phyloP scores from a whole-genome alignment of 805 yeast species.

The Zygosaccharomyces kombuchaensis region DNA sequence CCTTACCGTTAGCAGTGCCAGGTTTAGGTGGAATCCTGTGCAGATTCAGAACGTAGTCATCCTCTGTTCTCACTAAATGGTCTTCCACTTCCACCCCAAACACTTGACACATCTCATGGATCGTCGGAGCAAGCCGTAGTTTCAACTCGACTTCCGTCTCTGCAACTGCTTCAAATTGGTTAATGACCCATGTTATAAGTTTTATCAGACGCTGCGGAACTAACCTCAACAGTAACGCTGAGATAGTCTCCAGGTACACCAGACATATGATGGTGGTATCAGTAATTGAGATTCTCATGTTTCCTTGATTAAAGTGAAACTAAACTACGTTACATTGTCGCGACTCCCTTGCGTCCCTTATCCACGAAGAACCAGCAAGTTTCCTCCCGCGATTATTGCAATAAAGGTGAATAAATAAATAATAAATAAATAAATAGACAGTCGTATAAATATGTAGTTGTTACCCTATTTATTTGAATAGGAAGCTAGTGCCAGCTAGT shows the following conservation, averaged over 20 bases:
- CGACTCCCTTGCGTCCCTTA: not conserved
- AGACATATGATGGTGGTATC: conserved; percentile 50
- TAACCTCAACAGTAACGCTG: conserved; percentile 42
- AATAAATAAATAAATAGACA: conserved; percentile 8
- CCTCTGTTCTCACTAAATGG: conserved; percentile 71
- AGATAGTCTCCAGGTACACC: conserved; percentile 47
- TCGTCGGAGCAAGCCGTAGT: conserved; percentile 40
- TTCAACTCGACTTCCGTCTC: conserved; percentile 19
- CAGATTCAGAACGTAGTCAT: conserved; percentile 68
- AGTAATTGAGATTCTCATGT: conserved; percentile 38
- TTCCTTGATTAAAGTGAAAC: not conserved
- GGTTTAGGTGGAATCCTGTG: conserved; percentile 57
- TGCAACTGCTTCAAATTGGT: conserved; percentile 19
- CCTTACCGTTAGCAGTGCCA: conserved; percentile 37
- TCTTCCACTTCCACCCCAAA: conserved; percentile 72
- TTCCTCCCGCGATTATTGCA: not conserved
- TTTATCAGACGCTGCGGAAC: conserved; percentile 44
- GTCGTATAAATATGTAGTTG: not conserved
- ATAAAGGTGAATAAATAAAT: not conserved
- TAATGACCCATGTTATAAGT: conserved; percentile 33
- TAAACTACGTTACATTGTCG: not conserved
- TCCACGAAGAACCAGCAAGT: not conserved
- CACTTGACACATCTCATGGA: conserved; percentile 60
- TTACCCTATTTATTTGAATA: conserved; percentile 7
- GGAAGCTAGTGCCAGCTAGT: conserved; percentile 47